Percentiles rank a stretch among this genome's conserved stretches.
Evolutionary conservation across 257 asterid genomes (phyloP).

Genomic region (Nicotiana tomentosiformis): DNA sequence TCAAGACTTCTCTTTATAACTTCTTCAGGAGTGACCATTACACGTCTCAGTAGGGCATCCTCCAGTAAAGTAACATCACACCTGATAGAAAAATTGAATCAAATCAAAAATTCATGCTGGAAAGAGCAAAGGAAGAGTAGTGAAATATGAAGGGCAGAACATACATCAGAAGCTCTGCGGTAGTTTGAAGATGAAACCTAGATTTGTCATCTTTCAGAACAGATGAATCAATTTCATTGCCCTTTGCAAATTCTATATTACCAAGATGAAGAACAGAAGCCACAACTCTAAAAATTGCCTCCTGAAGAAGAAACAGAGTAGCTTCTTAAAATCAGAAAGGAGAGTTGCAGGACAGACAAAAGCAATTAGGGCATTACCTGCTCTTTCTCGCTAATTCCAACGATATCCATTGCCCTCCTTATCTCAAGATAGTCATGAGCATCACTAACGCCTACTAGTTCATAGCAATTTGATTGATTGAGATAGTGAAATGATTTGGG

Average conservation of each 20-base stretch:
- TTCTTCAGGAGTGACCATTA: constrained; percentile 98
- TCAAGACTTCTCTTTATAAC: constrained; percentile 98
- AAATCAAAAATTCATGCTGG: constrained; percentile 17
- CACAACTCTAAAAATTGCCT: constrained; percentile 96
- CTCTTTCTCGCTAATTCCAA: constrained; percentile 86
- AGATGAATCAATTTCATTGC: constrained; percentile 78
- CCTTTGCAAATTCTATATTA: constrained; percentile 73
- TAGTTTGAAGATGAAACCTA: constrained; percentile 74
- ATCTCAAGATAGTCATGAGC: constrained; percentile 94
- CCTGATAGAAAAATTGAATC: constrained; percentile 37
- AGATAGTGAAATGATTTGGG: constrained; percentile 87
- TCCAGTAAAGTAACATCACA: constrained; percentile 63
- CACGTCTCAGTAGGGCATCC: constrained; percentile 92
- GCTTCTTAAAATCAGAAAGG: not conserved
- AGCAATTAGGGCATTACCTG: constrained; percentile 47
- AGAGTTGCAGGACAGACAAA: constrained; percentile 8
- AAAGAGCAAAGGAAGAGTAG: constrained; percentile 5
- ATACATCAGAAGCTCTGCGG: constrained; percentile 93
- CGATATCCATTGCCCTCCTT: constrained; percentile 96
- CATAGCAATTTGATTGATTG: constrained; percentile 82
- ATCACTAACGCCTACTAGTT: constrained; percentile 81
- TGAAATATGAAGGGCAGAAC: constrained; percentile 17
- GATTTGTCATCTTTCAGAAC: constrained; percentile 85
- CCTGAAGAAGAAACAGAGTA: constrained; percentile 39
- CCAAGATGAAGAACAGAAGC: constrained; percentile 96